phyloP scores from a whole-genome alignment of 306 rosid species.

The barrel medic (Medicago truncatula) region MtrunA17r5.0-ANR NC_053048.1:26185001-26185500 shows the following conservation, averaged over 20 bases:
- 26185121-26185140: slow-evolving; percentile 85
- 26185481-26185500: too few species aligned
- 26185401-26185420: too few species aligned
- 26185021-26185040: slow-evolving; percentile 96
- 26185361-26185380: too few species aligned
- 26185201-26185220: slow-evolving; percentile 15
- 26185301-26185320: too few species aligned
- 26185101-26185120: slow-evolving; percentile 99
- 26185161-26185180: slow-evolving; percentile 95
- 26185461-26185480: too few species aligned
- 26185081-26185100: slow-evolving; percentile 91
- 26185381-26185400: too few species aligned
- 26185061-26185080: slow-evolving; percentile 84
- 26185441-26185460: too few species aligned
- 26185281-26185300: too few species aligned
- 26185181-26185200: slow-evolving; percentile 67
- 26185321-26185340: too few species aligned
- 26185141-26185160: slow-evolving; percentile 53
- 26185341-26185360: too few species aligned
- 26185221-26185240: slow-evolving; percentile 14
- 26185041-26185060: slow-evolving; percentile 93
- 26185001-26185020: slow-evolving; percentile 69
- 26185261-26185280: slow-evolving; percentile 8
- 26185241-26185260: slow-evolving; percentile 18
- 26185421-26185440: too few species aligned